phyloP scores from a whole-genome alignment of 345 rosid species.

The Euphorbia pulcherrima region DNA sequence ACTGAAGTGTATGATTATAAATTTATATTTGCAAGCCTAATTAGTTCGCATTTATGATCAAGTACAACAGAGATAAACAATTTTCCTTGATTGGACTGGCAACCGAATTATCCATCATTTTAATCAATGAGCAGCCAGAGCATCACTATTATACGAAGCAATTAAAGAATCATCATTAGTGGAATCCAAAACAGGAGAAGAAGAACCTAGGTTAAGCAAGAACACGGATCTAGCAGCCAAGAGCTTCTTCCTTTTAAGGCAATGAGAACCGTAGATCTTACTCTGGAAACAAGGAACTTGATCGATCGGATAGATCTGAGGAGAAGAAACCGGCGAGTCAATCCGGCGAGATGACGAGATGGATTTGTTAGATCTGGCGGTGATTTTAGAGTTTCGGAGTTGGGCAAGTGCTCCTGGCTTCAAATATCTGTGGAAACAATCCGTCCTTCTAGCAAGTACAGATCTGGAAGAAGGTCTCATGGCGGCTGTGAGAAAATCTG shows the following conservation, averaged over 20 bases:
- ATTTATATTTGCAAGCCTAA: not conserved
- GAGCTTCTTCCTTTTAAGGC: slow-evolving; percentile 50
- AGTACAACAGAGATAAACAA: not conserved
- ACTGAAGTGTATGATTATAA: not conserved
- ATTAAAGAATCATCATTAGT: slow-evolving; percentile 20
- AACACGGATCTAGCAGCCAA: slow-evolving; percentile 39
- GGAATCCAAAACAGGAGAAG: slow-evolving; percentile 24
- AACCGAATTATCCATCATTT: slow-evolving; percentile 2
- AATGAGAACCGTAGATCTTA: slow-evolving; percentile 38
- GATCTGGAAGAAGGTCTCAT: slow-evolving; percentile 43
- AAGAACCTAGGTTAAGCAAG: slow-evolving; percentile 27
- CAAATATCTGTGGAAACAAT: slow-evolving; percentile 42
- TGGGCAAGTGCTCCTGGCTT: slow-evolving; percentile 61
- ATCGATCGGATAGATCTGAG: slow-evolving; percentile 30
- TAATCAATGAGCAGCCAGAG: slow-evolving; percentile 46
- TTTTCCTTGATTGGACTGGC: not conserved
- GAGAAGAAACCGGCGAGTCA: slow-evolving; percentile 3
- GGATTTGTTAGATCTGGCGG: slow-evolving; percentile 40
- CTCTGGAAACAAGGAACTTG: slow-evolving; percentile 36
- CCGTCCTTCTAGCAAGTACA: slow-evolving; percentile 21
- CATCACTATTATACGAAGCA: slow-evolving; percentile 35
- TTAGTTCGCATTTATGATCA: not conserved
- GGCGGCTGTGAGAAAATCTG: not conserved
- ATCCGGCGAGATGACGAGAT: slow-evolving; percentile 2
- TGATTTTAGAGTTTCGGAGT: slow-evolving; percentile 51